A percentile compares a stretch with the other conserved stretches of the same genome.
These are phyloP conservation scores for Candida khao-thaluensis DNA, from an alignment of 805 yeast species.

Conservation along the genomic window DNA sequence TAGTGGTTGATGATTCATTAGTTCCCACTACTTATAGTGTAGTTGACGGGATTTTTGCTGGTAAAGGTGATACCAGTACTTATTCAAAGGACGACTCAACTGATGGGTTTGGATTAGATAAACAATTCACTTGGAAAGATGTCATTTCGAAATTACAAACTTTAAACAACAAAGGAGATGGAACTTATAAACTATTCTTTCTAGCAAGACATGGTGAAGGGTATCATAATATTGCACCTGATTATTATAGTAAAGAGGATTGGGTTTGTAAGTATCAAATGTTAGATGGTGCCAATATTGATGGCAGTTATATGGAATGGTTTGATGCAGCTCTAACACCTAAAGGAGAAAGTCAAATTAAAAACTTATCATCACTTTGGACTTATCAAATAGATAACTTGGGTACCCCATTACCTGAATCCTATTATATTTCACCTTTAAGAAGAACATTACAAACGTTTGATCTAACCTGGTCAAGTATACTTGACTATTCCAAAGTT, in stretches of 20 bases:
- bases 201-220: constrained; percentile 37
- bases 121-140: constrained; percentile 22
- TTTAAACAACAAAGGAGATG: constrained; percentile 12
- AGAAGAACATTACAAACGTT: constrained; percentile 32
- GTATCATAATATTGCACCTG: constrained; percentile 28
- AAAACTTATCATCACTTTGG: constrained; percentile 18
- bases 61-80: constrained; percentile 14
- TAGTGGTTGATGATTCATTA: too few species aligned
- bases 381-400: constrained; percentile 13
- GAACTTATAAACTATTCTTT: constrained; percentile 25
- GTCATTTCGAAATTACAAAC: constrained; percentile 17
- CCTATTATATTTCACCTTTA: constrained; percentile 31
- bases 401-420: constrained; percentile 24
- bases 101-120: constrained; percentile 24
- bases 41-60: constrained; percentile 21
- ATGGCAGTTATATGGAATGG: constrained; percentile 22
- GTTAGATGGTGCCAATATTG: constrained; percentile 21
- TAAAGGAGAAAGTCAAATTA: constrained; percentile 21
- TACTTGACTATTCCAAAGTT: constrained; percentile 18
- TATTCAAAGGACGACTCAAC: constrained; percentile 9
- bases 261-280: constrained; percentile 31
- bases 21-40: constrained; percentile 13
- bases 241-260: constrained; percentile 14
- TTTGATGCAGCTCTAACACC: constrained; percentile 30
- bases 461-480: constrained; percentile 23